Evolutionary conservation across 2,329 filamentous ascomycete genomes (phyloP), one percentile per base, ranked within the genome.

Genomic region (Diaporthe capsici): DNA sequence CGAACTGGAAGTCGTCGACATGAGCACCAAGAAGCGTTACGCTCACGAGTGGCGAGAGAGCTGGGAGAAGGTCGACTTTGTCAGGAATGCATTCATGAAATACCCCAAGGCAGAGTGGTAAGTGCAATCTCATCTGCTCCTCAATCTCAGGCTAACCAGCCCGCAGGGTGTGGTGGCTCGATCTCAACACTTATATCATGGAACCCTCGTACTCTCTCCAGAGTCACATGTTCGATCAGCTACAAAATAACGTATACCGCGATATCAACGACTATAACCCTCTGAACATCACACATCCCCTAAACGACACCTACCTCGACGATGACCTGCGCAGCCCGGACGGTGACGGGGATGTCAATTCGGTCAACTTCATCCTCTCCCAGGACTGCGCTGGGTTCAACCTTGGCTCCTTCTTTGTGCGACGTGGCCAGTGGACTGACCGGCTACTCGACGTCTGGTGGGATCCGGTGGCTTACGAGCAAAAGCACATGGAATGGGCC

Each of bases 1-100:
- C 83, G 94, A 98, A 77, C 87, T 99, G 75, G 97, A 99, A 84
- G 94, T 98, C 82, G 95, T 98, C 79, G 97, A 99, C 84, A 98
- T 99, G 96, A 96, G 95, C 86, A 98, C 96, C 72, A 98, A 98
- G 90, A 98, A 98, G 87, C 92, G 96, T 79, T 99, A 99, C 83
- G 96, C 97, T 39, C 97, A 99, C 85, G 97, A 99, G 85, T 99
- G 97, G 97, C 92, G 97, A 81, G 97, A 99, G 86, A 97, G 96
- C 84, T 99, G 97, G 97, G 97, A 99, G 86, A 99, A 98, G 88
- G 96, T 98, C 77, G 97, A 99, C 83, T 95, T 95, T 57, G 92
- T 99, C 80, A 92, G 96, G 76, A 94, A 95, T 77, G 92, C 94
- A 60, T 93, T 99, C 90, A 91, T 92, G 82, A 98, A 98, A 84